Evolutionary conservation across 208 protist species (phyloP), one percentile per base, ranked within the genome.

Genomic region (Leptomonas pyrrhocoris): DNA sequence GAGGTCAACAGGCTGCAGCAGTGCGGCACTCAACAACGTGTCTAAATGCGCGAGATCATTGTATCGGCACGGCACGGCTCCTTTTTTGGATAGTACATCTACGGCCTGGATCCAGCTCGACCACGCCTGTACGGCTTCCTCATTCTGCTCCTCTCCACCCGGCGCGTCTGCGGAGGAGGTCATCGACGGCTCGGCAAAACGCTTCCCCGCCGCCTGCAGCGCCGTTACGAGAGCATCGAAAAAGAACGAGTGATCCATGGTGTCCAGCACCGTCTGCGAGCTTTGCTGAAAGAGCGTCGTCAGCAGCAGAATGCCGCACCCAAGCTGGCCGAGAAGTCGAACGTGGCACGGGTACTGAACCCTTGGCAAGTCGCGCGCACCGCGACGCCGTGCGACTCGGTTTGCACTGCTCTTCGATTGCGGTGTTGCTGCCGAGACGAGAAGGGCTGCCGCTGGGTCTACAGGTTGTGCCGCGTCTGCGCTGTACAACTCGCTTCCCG

Each of bases 181-280:
- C n/a, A 0, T 6, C 2, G 46, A 30, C 0, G 72, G 48, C 31
- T 71, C 64, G 16, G 18, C 5, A 42, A 68, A 77, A 28, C 55
- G 62, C 65, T 49, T 59, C 7, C 72, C 72, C 3, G 66, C 51
- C 46, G 62, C 64, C 64, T 77, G 74, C 27, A 93, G 63, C n/a
- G 71, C 46, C 13, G 49, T 72, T 16, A 82, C 74, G 13, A 86
- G 67, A 15, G 76, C 83, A 23, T 87, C 83, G 58, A 89, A 86
- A 61, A 89, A 81, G 62, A 80, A 83, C 34, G 80, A 81, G 48
- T 77, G 79, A 45, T 84, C 75, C 87, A 93, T 88, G 43, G 79
- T 73, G 36, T 85, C 63, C 45, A 83, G 59, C 40, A 82, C 73
- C 0, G 63, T 46, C 31, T 62, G 45, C 40, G 81, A 74, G 55